These are phyloP conservation scores for Herpetomonas tarakana DNA, from an alignment of 208 protist species.

Conservation along the genomic window DNA sequence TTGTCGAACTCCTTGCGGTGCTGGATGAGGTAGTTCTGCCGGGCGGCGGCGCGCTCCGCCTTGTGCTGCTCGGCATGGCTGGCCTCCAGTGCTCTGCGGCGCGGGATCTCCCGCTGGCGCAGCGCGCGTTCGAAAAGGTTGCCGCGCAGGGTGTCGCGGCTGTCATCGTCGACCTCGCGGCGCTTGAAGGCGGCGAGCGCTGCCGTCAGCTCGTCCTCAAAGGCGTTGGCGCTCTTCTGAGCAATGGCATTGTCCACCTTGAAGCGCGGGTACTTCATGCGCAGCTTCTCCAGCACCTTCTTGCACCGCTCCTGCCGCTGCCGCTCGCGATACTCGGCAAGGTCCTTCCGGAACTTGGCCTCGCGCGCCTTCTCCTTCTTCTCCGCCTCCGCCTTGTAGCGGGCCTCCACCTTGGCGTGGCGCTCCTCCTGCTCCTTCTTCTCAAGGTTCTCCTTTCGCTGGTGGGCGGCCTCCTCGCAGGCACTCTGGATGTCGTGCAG, in stretches of 20 bases:
- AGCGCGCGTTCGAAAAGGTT: conserved; percentile 78
- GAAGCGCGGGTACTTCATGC: conserved; percentile 75
- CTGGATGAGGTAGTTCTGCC: conserved; percentile 66
- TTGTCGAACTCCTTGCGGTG: conserved; percentile 82
- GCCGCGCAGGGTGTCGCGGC: conserved; percentile 46
- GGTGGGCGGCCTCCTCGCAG: conserved; percentile 30
- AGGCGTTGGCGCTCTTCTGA: conserved; percentile 41
- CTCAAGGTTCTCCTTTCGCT: conserved; percentile 30
- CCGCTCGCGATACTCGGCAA: conserved; percentile 54
- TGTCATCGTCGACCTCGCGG: conserved; percentile 35
- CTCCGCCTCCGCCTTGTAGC: conserved; percentile 44
- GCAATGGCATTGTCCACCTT: conserved; percentile 48
- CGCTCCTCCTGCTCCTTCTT: conserved; percentile 29
- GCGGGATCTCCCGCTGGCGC: conserved; percentile 66
- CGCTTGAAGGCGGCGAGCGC: conserved; percentile 54
- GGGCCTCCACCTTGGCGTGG: conserved; percentile 30
- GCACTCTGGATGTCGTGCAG: conserved; percentile 40
- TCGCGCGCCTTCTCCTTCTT: conserved; percentile 36
- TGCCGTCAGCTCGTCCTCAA: conserved; percentile 71
- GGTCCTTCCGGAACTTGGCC: conserved; percentile 36
- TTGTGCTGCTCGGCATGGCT: conserved; percentile 47
- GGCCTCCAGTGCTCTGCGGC: conserved; percentile 46
- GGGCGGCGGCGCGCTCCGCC: conserved; percentile 46
- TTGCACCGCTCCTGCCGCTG: conserved; percentile 61
- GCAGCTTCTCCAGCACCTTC: conserved; percentile 51